Base-by-base conservation (phyloP, 2,329 filamentous ascomycete species). In the Botryotinia narcissicola region DNA sequence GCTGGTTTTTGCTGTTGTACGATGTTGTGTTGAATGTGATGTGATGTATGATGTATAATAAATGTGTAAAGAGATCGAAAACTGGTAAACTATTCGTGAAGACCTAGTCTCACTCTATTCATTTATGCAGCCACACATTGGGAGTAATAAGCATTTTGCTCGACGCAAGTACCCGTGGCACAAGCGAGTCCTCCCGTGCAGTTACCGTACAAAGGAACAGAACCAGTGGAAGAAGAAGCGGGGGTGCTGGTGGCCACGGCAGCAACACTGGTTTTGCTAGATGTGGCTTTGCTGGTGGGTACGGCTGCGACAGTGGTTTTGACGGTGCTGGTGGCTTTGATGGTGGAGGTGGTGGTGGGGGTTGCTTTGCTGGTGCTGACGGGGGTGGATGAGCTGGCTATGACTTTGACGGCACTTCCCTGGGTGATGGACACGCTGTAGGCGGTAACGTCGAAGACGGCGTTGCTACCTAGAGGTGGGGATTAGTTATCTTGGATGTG, bases 351-450 rank as follows among this genome's bases (percentile, higher is more conserved):
- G 4, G 37, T 22, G 51, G 9, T 35, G 4, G 35, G 6, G 35
- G 5, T 42, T 3, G 44, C 10, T 8, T 20, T 25, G 32, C 10
- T 67, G 16, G 57, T 18, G n/a, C 60, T 37, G 35, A 12, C 57
- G 61, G 35, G 25, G 37, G n/a, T 51, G 25, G 48, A 51, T 12
- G 48, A n/a, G 22, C 22, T 22, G 29, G 22, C 20, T 14, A 40
- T 18, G 12, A 25, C 44, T 48, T n/a, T n/a, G 71, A 16, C 20
- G 42, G 62, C 48, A 48, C 51, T 60, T 72, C 62, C 51, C n/a
- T 60, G 32, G 8, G 22, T 40, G 32, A 72, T 22, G 32, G 71
- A 48, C 20, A 69, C 71, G 18, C 63, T 72, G 63, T 72, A 72
- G 35, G 54, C 51, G 32, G 62, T 25, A n/a, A 72, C 71, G 18